Evolutionary conservation across 371 early-diverging fungal genomes (phyloP), one percentile per base, ranked within the genome.

Genomic region (Rhizopus stolonifer): DNA sequence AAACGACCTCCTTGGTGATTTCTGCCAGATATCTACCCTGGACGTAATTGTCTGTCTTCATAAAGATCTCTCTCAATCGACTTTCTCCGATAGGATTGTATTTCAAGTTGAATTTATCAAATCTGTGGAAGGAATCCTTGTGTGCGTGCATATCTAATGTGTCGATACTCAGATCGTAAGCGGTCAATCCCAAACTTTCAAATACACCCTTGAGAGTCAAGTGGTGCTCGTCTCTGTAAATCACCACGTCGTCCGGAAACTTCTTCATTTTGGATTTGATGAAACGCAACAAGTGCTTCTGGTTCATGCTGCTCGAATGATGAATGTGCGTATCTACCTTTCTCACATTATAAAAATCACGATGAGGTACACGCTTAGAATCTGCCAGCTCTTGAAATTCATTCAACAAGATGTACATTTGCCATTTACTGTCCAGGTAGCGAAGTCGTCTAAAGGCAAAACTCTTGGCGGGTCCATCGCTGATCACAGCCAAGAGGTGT

Each of bases 291-390:
- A 99, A 64, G 68, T 98, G 98, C 79, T 99, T 99, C 66, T 95
- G 95, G 72, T 99, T 99, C 98, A 99, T 98, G 56, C 94, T 94
- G 11, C 94, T 86, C 3, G 95, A 89, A 64, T 96, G 91, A 58
- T 99, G 99, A 34, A 99, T 90, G 82, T 99, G 99, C 22, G 97
- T 98, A 73, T 99, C 99, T 22, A 96, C 98, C 67, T 99, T 99
- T 50, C 98, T 89, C 19, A 98, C 97, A 58, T 98, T 99, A 79
- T 99, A 99, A 59, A 98, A 96, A 67, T 99, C 99, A 58, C 97
- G 81, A 63, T 96, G 97, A 2, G 97, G 95, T 13, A 94, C 95
- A 21, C 84, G 63, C 82, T 96, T 97, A 36, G 90, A 84, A 60
- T 95, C 94, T n/a, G 92, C 88, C n/a, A 93, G 80, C 70, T 95